phyloP scores from a whole-genome alignment of 208 protist species.

The Trypanosoma cruzi region DNA sequence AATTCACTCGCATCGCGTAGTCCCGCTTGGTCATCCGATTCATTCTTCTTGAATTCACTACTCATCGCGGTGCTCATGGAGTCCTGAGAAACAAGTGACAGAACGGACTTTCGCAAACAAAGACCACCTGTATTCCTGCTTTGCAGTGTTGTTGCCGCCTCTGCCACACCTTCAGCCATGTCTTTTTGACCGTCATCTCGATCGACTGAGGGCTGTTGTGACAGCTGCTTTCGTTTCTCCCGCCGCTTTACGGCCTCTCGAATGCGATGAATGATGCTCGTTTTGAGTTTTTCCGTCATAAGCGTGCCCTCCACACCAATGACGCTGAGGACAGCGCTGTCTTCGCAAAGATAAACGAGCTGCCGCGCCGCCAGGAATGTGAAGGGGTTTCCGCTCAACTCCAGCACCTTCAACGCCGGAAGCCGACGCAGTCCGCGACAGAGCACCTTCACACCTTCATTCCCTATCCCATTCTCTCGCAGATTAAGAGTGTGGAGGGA shows the following conservation, averaged over 20 bases:
- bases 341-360: conserved; percentile 52
- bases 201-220: too few relatives aligned
- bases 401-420: conserved; percentile 40
- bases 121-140: too few relatives aligned
- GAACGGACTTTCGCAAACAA: too few relatives aligned
- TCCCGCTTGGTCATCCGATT: too few relatives aligned
- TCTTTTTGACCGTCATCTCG: too few relatives aligned
- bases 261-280: conserved; percentile 35
- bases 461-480: conserved; percentile 50
- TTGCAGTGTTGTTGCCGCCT: neutral
- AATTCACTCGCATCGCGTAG: too few relatives aligned
- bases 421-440: conserved; percentile 24
- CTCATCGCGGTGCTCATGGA: too few relatives aligned
- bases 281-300: conserved; percentile 29
- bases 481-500: conserved; percentile 58
- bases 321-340: conserved; percentile 33
- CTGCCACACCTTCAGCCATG: too few relatives aligned
- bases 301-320: conserved; percentile 37
- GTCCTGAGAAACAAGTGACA: too few relatives aligned
- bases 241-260: conserved; percentile 35
- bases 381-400: conserved; percentile 64
- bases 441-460: conserved; percentile 32
- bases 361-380: conserved; percentile 63
- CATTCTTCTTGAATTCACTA: too few relatives aligned
- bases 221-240: conserved; percentile 15